A percentile compares a stretch with the other conserved stretches of the same genome.
Evolutionary conservation across 1,284 basidiomycete species (phyloP).

Genomic region (Rhodotorula sp.): DNA sequence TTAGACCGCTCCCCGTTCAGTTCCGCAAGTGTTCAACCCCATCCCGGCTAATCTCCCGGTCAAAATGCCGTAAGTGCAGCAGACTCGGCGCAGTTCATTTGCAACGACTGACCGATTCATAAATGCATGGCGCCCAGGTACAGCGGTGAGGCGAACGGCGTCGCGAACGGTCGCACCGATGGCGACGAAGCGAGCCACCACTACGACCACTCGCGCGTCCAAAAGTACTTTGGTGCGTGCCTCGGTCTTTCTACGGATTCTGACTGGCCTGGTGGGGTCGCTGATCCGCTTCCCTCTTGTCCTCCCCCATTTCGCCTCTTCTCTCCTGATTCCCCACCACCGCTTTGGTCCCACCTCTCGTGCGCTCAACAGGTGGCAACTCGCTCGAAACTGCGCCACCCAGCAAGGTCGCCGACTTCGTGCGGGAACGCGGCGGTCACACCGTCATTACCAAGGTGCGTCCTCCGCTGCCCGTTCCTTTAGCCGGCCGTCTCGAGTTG

Average conservation of each 20-base stretch:
- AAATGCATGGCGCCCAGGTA: neutral
- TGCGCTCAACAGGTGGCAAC: constrained; percentile 71
- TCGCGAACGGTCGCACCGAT: constrained; percentile 40
- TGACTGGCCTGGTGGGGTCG: too few species aligned
- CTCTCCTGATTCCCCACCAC: neutral
- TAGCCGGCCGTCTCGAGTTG: neutral
- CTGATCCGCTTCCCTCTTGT: neutral
- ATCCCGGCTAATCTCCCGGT: neutral
- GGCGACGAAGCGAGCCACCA: constrained; percentile 22
- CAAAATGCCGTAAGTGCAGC: neutral
- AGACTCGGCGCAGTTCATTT: neutral
- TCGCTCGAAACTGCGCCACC: constrained; percentile 78
- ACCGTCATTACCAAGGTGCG: constrained; percentile 96
- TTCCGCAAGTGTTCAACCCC: neutral
- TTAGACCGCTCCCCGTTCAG: neutral
- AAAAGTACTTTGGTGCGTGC: constrained; percentile 76
- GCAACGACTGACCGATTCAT: too few species aligned
- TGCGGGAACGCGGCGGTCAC: constrained; percentile 87
- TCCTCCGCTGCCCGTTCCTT: constrained; percentile 3
- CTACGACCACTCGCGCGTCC: constrained; percentile 62
- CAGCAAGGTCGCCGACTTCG: constrained; percentile 84
- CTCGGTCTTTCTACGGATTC: too few species aligned
- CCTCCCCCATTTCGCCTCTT: neutral
- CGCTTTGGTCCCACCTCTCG: neutral
- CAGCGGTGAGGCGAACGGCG: constrained; percentile 12